Evolutionary conservation across 805 yeast species (phyloP), one percentile per base, ranked within the genome.

Genomic region (Saturnispora zaruensis): DNA sequence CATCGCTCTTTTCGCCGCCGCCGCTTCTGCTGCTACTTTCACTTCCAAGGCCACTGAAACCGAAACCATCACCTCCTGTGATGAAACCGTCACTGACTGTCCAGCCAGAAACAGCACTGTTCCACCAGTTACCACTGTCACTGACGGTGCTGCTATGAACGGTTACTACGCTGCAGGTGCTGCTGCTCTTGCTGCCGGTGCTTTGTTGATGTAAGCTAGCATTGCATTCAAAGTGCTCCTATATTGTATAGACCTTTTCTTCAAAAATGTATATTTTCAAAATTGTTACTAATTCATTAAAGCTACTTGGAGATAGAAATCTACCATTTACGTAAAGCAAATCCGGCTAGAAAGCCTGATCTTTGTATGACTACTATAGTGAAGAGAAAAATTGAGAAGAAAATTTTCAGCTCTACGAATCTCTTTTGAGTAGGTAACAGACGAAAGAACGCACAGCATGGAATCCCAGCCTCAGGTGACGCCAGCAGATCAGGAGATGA

Each of bases 401-500:
- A 36, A 36, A 36, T 36, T 36, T 36, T 36, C 40, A 11, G 32
- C 9, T 28, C 32, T 11, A 11, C 14, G 14, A 28, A 28, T 36
- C 13, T 36, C 11, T 16, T 36, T 9, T 36, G 9, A 36, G 40
- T 18, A 6, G 23, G 14, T 9, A 18, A 36, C 14, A 32, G 6
- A 32, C n/a, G 11, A 28, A 28, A 28, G 11, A n/a, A n/a, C 9
- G 40, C 11, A 36, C 21, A 20, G 16, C 18, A 64, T 64, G 66
- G 65, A 63, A 37, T 51, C 67, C 54, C 55, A 79, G 49, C 84
- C 84, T 2, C 87, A 83, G 55, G 95, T 85, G 24, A 67, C 75
- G 25, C 82, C 87, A 84, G 87, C 78, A 51, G 98, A 91, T 64
- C 99, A 91, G 69, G 82, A 85, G 62, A 79, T 79, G 62, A 91